Percentiles rank a stretch among this genome's conserved stretches.
Evolutionary conservation across 345 rosid genomes (phyloP).

Genomic region (Passiflora organensis): DNA sequence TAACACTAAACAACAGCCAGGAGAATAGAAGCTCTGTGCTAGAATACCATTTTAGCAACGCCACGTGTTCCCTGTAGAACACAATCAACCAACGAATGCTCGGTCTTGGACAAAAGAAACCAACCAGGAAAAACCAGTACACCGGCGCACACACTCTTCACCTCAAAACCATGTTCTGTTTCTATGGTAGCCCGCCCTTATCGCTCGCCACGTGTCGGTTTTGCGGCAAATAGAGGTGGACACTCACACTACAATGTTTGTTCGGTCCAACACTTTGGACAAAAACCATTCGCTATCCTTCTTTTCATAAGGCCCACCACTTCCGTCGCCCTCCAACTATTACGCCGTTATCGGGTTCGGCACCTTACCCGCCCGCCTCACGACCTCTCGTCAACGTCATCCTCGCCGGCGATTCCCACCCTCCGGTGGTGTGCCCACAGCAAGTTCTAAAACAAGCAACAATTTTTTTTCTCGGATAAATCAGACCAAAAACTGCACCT

Average conservation of each 20-base stretch:
- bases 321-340: slow-evolving; percentile 14
- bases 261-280: no score
- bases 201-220: not conserved
- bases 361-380: slow-evolving; percentile 11
- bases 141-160: no score
- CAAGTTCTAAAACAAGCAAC: not conserved
- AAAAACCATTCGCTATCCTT: no score
- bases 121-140: no score
- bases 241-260: no score
- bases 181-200: not conserved
- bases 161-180: not conserved
- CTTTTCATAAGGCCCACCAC: slow-evolving; percentile 10
- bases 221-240: not conserved
- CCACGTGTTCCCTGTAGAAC: no score
- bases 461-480: slow-evolving; percentile 15
- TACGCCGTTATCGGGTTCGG: slow-evolving; percentile 21
- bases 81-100: no score
- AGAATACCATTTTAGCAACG: no score
- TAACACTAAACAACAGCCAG: no score
- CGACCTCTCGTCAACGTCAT: slow-evolving; percentile 20
- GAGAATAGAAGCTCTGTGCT: no score
- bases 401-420: slow-evolving; percentile 24
- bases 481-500: slow-evolving; percentile 30
- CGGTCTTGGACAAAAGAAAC: no score
- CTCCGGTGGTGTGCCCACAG: slow-evolving; percentile 8